Conservation (phyloP, 2,329 filamentous ascomycete genomes). For the Nigrospora sphaerica region DNA sequence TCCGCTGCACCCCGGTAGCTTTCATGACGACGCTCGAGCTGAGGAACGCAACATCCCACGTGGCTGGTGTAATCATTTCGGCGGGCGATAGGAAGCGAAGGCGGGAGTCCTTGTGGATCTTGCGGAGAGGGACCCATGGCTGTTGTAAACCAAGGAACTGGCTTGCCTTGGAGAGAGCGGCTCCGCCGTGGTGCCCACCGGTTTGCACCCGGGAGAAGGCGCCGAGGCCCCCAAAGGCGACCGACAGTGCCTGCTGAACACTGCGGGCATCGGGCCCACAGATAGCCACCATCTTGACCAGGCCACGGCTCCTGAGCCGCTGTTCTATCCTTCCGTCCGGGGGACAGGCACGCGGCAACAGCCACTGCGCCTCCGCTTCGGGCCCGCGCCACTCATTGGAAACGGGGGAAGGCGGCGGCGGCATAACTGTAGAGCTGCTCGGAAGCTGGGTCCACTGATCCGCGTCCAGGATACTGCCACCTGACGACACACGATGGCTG, state of each 20-base stretch:
- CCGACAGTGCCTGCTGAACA: conserved; percentile 55
- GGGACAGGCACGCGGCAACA: conserved; percentile 62
- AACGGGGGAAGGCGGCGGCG: conserved; percentile 41
- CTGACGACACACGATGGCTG: conserved; percentile 20
- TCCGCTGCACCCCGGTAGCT: conserved; percentile 51
- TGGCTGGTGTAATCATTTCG: conserved; percentile 65
- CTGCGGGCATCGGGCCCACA: conserved; percentile 59
- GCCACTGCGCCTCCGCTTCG: conserved; percentile 48
- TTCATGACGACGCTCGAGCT: conserved; percentile 68
- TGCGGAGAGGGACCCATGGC: conserved; percentile 68
- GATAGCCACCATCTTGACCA: conserved; percentile 58
- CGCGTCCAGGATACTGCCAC: conserved; percentile 18
- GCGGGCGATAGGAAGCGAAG: conserved; percentile 63
- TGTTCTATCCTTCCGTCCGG: conserved; percentile 57
- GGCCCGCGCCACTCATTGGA: conserved; percentile 39
- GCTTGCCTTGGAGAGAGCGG: conserved; percentile 25
- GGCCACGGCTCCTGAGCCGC: conserved; percentile 67
- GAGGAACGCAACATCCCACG: conserved; percentile 68
- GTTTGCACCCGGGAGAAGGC: conserved; percentile 30
- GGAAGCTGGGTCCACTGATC: conserved; percentile 52
- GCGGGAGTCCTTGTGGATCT: conserved; percentile 66
- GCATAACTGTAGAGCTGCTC: conserved; percentile 34
- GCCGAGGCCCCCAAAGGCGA: conserved; percentile 52
- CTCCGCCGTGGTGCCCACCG: conserved; percentile 21
- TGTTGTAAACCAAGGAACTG: conserved; percentile 57